Base-by-base conservation (phyloP, 179 eudicot species). In the Beta corolliflora region DNA sequence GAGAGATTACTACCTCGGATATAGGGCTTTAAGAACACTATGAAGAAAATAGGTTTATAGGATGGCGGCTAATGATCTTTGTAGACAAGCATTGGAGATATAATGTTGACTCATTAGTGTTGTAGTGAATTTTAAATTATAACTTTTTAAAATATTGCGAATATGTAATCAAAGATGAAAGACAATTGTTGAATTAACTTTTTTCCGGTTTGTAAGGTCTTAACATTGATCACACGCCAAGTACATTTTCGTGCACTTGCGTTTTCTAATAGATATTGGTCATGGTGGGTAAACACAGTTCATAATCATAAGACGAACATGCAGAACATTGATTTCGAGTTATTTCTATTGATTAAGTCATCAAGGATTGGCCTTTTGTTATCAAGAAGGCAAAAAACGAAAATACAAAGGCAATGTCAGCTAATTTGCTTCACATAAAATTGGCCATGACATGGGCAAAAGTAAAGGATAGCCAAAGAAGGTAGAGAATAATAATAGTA, bases 381-480 rank as follows among this genome's bases (percentile, higher is more conserved):
- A 59, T 71, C 12, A 55, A 44, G 9, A 15, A 71, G 16, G 81
- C 14, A 44, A 45, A 79, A 58, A 23, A 44, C 14, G 67, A 79
- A 70, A 72, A 60, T 50, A 71, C 31, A 60, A 71, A 9, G 16
- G 0, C 25, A 44, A 71, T 72, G 71, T 80, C 63, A 65, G 82
- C 36, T 66, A 21, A 80, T 18, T 61, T 59, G 71, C 74, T 63
- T 80, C 71, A 29, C 71, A 36, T 21, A 73, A 61, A 80, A 55
- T 60, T 16, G 68, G 50, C 18, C 7, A 80, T 48, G 69, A 48
- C 31, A 60, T 73, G 54, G 71, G 45, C n/a, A 59, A 71, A 70
- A 10, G n/a, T 21, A 56, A 54, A 41, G 11, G 14, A n/a, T 25
- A 45, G 48, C 58, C 50, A 71, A 59, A 71, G 1, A 71, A 66